These are phyloP conservation scores for Leishmania amazonensis DNA, from an alignment of 208 protist species.

Conservation along the genomic window DNA sequence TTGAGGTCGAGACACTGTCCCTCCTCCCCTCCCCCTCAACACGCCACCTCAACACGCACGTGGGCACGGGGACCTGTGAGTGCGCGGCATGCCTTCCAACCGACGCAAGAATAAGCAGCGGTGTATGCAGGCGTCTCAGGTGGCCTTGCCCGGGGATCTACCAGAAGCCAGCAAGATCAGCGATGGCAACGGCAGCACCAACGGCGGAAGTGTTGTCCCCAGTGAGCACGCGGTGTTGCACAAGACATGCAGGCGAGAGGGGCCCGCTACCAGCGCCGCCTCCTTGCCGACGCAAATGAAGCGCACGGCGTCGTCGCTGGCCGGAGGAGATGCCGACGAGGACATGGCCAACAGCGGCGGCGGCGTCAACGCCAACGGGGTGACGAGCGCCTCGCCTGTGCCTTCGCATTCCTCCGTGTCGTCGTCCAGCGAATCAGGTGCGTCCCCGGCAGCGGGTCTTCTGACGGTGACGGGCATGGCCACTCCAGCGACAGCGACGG, in stretches of 20 bases:
- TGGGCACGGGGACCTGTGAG: not conserved
- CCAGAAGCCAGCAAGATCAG: not conserved
- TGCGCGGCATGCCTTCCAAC: slow-evolving; percentile 2
- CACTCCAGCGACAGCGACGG: not conserved
- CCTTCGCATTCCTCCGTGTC: slow-evolving; percentile 17
- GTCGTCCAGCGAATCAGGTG: slow-evolving; percentile 15
- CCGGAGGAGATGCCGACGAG: slow-evolving; percentile 24
- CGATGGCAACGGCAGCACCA: not conserved
- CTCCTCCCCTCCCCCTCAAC: not conserved
- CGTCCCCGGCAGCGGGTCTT: not conserved
- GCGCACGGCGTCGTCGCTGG: slow-evolving; percentile 15
- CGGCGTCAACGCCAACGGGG: slow-evolving; percentile 25
- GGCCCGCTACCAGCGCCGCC: too few relatives aligned
- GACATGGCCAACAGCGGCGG: slow-evolving; percentile 29
- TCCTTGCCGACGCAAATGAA: slow-evolving; percentile 4
- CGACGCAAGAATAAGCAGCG: slow-evolving; percentile 2
- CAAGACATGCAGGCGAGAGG: not conserved
- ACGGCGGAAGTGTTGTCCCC: not conserved
- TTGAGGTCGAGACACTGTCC: not conserved
- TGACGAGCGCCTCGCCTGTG: slow-evolving; percentile 26
- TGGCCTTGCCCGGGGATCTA: too few relatives aligned
- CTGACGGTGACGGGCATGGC: slow-evolving; percentile 6
- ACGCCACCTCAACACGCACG: not conserved
- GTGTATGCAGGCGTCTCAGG: not conserved
- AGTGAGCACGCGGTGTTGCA: not conserved